Evolutionary conservation across 2,329 filamentous ascomycete genomes (phyloP).

Genomic region (Pyrenochaeta sp.): DNA sequence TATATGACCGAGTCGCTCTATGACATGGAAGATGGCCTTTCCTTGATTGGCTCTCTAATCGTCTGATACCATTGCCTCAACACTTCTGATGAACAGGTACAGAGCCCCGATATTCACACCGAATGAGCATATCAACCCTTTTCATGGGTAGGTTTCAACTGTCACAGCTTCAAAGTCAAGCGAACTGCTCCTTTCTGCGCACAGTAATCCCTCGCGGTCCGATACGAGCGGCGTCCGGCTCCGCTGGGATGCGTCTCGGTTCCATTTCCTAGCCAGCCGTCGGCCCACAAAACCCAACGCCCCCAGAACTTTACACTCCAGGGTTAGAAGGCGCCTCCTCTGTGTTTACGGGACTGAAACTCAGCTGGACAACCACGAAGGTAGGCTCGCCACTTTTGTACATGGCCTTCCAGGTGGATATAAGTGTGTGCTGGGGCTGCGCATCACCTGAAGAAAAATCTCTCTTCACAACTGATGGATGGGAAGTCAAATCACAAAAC

Average conservation of each 20-base stretch:
- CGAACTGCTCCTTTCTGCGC: not conserved
- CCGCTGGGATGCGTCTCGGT: slow-evolving; percentile 16
- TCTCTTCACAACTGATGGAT: not conserved
- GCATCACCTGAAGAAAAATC: not conserved
- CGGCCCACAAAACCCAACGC: slow-evolving; percentile 15
- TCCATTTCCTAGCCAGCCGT: slow-evolving; percentile 11
- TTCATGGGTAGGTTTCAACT: not conserved
- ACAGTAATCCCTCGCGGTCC: not conserved
- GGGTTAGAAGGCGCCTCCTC: slow-evolving; percentile 3
- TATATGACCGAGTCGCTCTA: slow-evolving; percentile 22
- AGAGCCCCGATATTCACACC: slow-evolving; percentile 24
- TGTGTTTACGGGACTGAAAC: slow-evolving; percentile 13
- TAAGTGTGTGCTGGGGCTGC: not conserved
- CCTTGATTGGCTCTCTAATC: slow-evolving; percentile 21
- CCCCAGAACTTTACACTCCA: slow-evolving; percentile 7
- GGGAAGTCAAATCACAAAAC: not conserved
- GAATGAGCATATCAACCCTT: slow-evolving; percentile 1
- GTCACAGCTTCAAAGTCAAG: not conserved
- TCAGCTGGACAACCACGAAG: slow-evolving; percentile 21
- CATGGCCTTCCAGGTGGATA: not conserved
- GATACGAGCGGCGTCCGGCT: slow-evolving; percentile 5
- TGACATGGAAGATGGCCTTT: slow-evolving; percentile 6
- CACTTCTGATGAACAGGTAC: not conserved
- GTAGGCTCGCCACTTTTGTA: not conserved
- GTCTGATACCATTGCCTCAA: slow-evolving; percentile 11